Evolutionary conservation across 75 land plant species (phyloP).

Genomic region (Pinus albicaulis): DNA sequence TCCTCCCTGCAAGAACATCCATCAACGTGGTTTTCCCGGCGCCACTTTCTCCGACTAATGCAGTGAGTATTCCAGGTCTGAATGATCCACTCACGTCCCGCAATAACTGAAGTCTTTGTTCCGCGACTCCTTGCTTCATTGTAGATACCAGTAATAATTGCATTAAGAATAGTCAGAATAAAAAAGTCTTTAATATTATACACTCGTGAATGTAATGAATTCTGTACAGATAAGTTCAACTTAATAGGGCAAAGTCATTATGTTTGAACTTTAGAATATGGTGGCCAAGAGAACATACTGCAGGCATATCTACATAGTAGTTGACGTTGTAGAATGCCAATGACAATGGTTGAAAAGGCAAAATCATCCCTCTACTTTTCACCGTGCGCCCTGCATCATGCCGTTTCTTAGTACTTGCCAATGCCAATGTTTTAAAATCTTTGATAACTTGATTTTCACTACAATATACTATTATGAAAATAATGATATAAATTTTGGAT

Average conservation of each 20-base stretch:
- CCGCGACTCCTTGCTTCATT: slow-evolving; percentile 7
- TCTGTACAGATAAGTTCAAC: too few relatives aligned
- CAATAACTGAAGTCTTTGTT: slow-evolving; percentile 12
- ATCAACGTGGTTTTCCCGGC: not conserved
- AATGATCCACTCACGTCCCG: slow-evolving; percentile 6
- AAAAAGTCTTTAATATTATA: too few relatives aligned
- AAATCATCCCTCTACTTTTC: slow-evolving; percentile 43
- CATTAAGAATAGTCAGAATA: too few relatives aligned
- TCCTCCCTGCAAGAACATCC: too few relatives aligned
- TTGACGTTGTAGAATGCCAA: slow-evolving; percentile 53
- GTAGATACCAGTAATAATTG: too few relatives aligned
- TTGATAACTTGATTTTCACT: too few relatives aligned
- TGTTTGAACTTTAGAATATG: not conserved
- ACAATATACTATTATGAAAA: too few relatives aligned
- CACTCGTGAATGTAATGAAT: too few relatives aligned
- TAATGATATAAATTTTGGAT: too few relatives aligned
- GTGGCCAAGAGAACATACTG: slow-evolving; percentile 15
- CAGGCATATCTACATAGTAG: slow-evolving; percentile 67
- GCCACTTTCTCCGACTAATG: slow-evolving; percentile 8
- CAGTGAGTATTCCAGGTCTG: not conserved
- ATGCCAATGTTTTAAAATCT: too few relatives aligned
- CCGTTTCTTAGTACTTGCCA: too few relatives aligned
- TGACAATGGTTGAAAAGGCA: slow-evolving; percentile 59
- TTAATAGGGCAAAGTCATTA: too few relatives aligned
- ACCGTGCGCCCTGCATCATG: not conserved